Evolutionary conservation across 768 basidiomycete species (phyloP), one percentile per base, ranked within the genome.

Genomic region (Baorangia bicolor): DNA sequence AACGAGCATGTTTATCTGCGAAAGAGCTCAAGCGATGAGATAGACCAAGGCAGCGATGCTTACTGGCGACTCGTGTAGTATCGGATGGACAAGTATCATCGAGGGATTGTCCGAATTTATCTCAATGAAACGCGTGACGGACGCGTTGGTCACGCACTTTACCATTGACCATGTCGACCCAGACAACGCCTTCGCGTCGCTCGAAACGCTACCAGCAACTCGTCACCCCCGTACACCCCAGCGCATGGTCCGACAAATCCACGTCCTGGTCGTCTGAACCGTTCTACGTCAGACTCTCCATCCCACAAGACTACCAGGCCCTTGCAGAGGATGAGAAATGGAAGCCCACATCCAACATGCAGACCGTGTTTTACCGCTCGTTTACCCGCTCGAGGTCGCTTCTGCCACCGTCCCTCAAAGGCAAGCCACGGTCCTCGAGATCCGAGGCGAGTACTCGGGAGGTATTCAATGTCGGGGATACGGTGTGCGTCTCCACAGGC

Each of bases 1-100:
- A 49, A 92, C 75, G 30, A 97, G 79, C 94, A 97, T 96, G 42
- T n/a, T 33, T 55, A 33, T 51, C 54, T 62, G 49, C 21, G 14
- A 53, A 48, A 21, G 11, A 46, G 25, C 16, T 66, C 40, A 30
- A 48, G 41, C 14, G 13, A 28, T 9, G 25, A 14, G 2, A 16
- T 20, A n/a, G n/a, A n/a, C n/a, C n/a, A n/a, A n/a, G 30, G 20
- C n/a, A 18, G 39, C 14, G 41, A 27, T 11, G 31, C 59, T 65
- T 40, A 66, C 64, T 43, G 10, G 49, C 11, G 34, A 48, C 58
- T 47, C 35, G 57, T 57, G 53, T 18, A n/a, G n/a, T 44, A 38
- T 37, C 48, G 12, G 44, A 46, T 41, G 47, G 43, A 51, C 16
- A 43, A 40, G 33, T 56, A 41, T 55, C 49, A 39, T 39, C 37